These are phyloP conservation scores for Aspergillus amoenus DNA, from an alignment of 2,329 filamentous ascomycete genomes.

Conservation along the genomic window DNA sequence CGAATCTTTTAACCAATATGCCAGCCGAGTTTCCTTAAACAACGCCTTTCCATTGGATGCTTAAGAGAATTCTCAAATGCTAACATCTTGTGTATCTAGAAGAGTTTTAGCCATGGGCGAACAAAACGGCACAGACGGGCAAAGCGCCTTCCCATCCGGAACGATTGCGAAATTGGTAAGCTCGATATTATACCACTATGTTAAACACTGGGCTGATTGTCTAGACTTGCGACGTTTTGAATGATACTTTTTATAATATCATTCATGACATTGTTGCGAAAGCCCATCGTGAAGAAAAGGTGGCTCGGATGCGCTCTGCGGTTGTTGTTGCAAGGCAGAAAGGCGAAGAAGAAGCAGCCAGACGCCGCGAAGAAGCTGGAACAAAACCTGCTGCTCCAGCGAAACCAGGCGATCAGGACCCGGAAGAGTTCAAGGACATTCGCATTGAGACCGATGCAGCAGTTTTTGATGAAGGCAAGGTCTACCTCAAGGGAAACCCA, in stretches of 20 bases:
- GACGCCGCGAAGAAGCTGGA: slow-evolving; percentile 31
- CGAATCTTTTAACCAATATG: not conserved
- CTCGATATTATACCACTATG: slow-evolving; percentile 3
- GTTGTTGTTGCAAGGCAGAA: slow-evolving; percentile 44
- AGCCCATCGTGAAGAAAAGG: slow-evolving; percentile 61
- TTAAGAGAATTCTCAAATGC: not conserved
- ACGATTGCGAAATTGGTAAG: slow-evolving; percentile 44
- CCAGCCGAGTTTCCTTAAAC: not conserved
- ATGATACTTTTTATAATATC: slow-evolving; percentile 59
- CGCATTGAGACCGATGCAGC: slow-evolving; percentile 52
- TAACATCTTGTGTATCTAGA: not conserved
- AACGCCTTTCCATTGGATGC: not conserved
- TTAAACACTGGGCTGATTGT: slow-evolving; percentile 18
- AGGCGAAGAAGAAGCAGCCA: slow-evolving; percentile 40
- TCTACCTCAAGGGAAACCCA: slow-evolving; percentile 57
- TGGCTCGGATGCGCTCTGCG: slow-evolving; percentile 57
- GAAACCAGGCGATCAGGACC: slow-evolving; percentile 36
- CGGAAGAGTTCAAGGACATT: slow-evolving; percentile 35
- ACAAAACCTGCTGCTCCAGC: slow-evolving; percentile 31
- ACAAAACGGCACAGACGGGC: slow-evolving; percentile 26
- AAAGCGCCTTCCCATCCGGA: slow-evolving; percentile 33
- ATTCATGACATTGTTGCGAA: slow-evolving; percentile 60
- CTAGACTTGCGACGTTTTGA: slow-evolving; percentile 51
- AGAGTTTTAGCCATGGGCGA: slow-evolving; percentile 27
- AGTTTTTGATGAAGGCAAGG: slow-evolving; percentile 53